Base-by-base conservation (phyloP, 176 grass and related monocot species). In the Pontederia paniculata region DNA sequence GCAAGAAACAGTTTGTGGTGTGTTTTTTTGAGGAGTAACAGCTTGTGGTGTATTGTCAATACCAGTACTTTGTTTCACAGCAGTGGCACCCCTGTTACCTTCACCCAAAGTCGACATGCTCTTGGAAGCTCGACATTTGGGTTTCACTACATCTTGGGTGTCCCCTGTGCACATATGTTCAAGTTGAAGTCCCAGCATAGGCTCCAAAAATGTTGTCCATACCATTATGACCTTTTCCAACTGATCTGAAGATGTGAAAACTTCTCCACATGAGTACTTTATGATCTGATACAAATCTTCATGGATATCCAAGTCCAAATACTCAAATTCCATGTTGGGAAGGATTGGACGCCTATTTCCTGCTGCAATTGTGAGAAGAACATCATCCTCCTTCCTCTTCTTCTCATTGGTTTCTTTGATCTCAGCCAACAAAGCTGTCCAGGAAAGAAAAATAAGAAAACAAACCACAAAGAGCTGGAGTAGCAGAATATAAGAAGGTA, bases 391-490 rank as follows among this genome's bases (percentile, higher is more conserved):
- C 52, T 80, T 77, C 52, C 75, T 62, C 47, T 80, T 84, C 62
- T 78, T 84, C 37, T 84, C 81, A 78, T 84, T 83, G 52, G 73
- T 73, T 75, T 89, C 86, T 54, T 84, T 84, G 48, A 89, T 84
- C 44, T 76, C 86, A 48, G 71, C 53, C 73, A 84, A 68, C 22
- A 89, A 60, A 84, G 74, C 86, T 89, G 41, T 22, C 59, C 20
- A 57, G 10, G 21, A 44, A 57, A 57, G 19, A n/a, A 53, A n/a
- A 53, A 2, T 12, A 8, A 9, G 9, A 22, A 2, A 12, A 44
- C 10, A 20, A 6, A 43, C 19, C 19, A 44, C 12, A 53, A 10
- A 54, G 18, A 14, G 10, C 2, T 45, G 22, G n/a, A 14, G n/a
- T 8, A 20, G 16, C n/a, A n/a, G n/a, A n/a, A n/a, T n/a, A n/a